phyloP scores from a whole-genome alignment of 305 asterid genomes.

The Fraxinus floribunda region DNA sequence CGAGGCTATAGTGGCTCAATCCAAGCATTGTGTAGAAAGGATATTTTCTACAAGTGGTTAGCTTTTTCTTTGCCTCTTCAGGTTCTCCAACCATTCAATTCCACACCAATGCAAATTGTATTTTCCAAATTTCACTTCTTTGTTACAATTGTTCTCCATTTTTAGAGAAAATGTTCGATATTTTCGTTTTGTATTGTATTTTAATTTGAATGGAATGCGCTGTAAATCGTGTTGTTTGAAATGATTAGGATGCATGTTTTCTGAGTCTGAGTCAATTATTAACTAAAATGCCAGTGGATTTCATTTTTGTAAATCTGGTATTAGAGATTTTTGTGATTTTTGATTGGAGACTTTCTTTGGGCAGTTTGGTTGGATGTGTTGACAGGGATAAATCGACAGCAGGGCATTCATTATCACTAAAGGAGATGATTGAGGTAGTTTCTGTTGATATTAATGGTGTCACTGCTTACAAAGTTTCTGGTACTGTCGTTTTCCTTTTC shows the following conservation, averaged over 20 bases:
- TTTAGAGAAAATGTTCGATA: neutral
- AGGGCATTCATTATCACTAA: too few relatives aligned
- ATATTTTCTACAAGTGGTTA: constrained; percentile 43
- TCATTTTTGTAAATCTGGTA: too few relatives aligned
- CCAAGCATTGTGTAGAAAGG: too few relatives aligned
- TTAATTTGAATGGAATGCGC: neutral
- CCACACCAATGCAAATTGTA: constrained; percentile 12
- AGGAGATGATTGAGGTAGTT: too few relatives aligned
- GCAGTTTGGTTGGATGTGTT: too few relatives aligned
- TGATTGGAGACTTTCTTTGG: too few relatives aligned
- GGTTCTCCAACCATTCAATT: constrained; percentile 34
- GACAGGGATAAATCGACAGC: too few relatives aligned
- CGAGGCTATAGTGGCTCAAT: too few relatives aligned
- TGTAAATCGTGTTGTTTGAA: neutral
- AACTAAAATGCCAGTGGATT: neutral
- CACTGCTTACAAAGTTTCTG: too few relatives aligned
- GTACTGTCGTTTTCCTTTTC: too few relatives aligned
- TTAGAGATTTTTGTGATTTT: too few relatives aligned
- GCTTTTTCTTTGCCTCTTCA: constrained; percentile 45
- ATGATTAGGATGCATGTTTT: neutral
- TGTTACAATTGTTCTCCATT: neutral
- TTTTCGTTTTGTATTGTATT: neutral
- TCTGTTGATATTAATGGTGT: too few relatives aligned
- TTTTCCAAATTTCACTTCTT: neutral
- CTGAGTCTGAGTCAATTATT: neutral